phyloP scores from a whole-genome alignment of 2,329 filamentous ascomycete genomes.

The Eutypella sp. region DNA sequence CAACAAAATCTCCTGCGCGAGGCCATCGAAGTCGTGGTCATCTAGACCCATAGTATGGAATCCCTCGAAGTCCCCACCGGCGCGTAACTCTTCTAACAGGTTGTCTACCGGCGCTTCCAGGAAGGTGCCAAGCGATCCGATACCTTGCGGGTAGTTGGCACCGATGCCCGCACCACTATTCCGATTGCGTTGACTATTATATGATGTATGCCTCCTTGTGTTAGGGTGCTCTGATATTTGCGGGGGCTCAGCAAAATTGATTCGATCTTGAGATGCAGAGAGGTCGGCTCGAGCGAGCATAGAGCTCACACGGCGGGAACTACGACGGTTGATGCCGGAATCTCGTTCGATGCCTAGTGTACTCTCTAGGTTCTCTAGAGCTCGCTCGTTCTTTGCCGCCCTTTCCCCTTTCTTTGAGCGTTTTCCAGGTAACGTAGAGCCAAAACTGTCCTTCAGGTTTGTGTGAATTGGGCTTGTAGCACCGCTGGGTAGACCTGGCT shows the following conservation, averaged over 20 bases:
- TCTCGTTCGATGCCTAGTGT: conserved; percentile 66
- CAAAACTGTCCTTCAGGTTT: conserved; percentile 72
- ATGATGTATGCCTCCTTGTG: conserved; percentile 65
- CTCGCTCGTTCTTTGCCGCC: conserved; percentile 38
- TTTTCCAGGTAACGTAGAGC: conserved; percentile 51
- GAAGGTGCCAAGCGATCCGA: conserved; percentile 50
- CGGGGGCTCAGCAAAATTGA: conserved; percentile 68
- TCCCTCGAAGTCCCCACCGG: conserved; percentile 59
- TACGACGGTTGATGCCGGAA: conserved; percentile 48
- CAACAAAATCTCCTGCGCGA: conserved; percentile 68
- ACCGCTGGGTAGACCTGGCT: conserved; percentile 66
- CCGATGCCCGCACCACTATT: conserved; percentile 46
- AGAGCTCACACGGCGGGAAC: conserved; percentile 81
- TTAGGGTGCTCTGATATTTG: conserved; percentile 36
- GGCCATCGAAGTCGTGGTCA: conserved; percentile 65
- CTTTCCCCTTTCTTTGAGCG: conserved; percentile 48
- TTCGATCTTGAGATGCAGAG: conserved; percentile 76
- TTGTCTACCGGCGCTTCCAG: conserved; percentile 65
- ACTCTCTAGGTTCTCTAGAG: conserved; percentile 59
- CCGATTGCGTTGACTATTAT: conserved; percentile 62
- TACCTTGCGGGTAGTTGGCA: conserved; percentile 34
- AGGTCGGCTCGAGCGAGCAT: conserved; percentile 82
- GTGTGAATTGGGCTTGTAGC: conserved; percentile 71
- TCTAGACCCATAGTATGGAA: conserved; percentile 69
- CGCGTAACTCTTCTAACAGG: conserved; percentile 62